Base-by-base conservation (phyloP, 495 filamentous ascomycete genomes). In the Acidiella bohemica region DNA sequence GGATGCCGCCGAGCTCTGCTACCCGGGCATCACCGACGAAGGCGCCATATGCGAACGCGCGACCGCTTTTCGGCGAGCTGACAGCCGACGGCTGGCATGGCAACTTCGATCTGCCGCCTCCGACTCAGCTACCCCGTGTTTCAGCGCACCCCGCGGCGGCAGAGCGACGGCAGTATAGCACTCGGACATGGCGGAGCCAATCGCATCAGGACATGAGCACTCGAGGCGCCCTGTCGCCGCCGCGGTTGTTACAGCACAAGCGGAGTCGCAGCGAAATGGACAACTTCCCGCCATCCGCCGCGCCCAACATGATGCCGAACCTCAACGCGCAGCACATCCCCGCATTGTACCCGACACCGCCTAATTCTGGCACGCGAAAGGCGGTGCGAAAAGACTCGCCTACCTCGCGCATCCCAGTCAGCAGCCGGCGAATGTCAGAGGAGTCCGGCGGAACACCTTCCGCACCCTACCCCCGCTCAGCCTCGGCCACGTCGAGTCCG, bases 391-490 rank as follows among this genome's bases (percentile, higher is more conserved):
- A 54, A 19, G 66, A 60, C 39, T 62, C 65, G 57, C 65, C 69
- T 49, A 67, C 63, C 44, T 77, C 73, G 28, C 67, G 70, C 51
- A 76, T 76, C 61, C 72, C 73, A 17, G 49, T 75, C 13, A 69
- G 65, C 39, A 66, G 65, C 36, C 62, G 63, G 50, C 64, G 69
- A 27, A 51, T 60, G 13, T 66, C 61, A 40, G 51, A 62, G 39
- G 64, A 61, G 48, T 69, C 68, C 44, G 66, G 67, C 20, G 61
- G 61, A 27, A 59, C 55, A 32, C n/a, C 55, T 32, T 63, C 61
- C 12, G 62, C 56, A 9, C 59, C 68, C 9, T 61, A 66, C 20
- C 58, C 67, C n/a, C 54, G 61, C 25, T 50, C 54, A 4, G 65
- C 58, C 38, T 65, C 66, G 25, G 62, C 64, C n/a, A 58, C 65